Evolutionary conservation across 345 rosid genomes (phyloP).

Genomic region (Sapria himalayana): DNA sequence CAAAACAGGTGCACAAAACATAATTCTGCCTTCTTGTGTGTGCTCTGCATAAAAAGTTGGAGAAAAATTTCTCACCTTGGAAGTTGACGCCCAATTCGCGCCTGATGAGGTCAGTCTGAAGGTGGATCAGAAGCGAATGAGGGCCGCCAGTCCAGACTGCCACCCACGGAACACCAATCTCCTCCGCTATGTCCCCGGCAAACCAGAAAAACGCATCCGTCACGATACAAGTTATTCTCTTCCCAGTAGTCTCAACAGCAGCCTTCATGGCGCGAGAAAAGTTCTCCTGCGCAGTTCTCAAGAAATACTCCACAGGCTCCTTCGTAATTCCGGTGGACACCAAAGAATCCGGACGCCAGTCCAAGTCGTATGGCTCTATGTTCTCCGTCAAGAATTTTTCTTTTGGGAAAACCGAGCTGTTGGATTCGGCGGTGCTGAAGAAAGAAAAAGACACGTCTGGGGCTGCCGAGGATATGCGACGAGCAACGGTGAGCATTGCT

Average conservation of each 20-base stretch:
- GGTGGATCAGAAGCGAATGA: slow-evolving; percentile 19
- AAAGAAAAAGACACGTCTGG: slow-evolving; percentile 15
- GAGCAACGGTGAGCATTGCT: slow-evolving; percentile 10
- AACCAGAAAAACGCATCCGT: slow-evolving; percentile 39
- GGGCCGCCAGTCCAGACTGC: slow-evolving; percentile 31
- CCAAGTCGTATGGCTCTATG: slow-evolving; percentile 14
- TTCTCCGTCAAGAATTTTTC: neutral
- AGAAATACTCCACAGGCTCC: slow-evolving; percentile 18
- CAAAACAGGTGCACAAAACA: too few relatives aligned
- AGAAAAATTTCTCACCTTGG: slow-evolving; percentile 3
- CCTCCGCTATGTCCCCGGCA: slow-evolving; percentile 23
- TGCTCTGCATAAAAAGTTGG: neutral
- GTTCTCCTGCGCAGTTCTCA: slow-evolving; percentile 18
- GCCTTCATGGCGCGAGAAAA: slow-evolving; percentile 10
- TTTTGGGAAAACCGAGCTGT: slow-evolving; percentile 5
- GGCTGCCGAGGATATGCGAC: slow-evolving; percentile 2
- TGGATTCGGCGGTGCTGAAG: slow-evolving; percentile 22
- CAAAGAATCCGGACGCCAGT: slow-evolving; percentile 20
- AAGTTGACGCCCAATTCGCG: slow-evolving; percentile 5
- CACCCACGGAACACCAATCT: slow-evolving; percentile 28
- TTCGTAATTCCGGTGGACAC: slow-evolving; percentile 8
- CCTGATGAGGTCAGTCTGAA: slow-evolving; percentile 16
- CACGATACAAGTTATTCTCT: slow-evolving; percentile 15
- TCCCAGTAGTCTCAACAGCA: slow-evolving; percentile 14
- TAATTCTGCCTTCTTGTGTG: neutral